Evolutionary conservation across 2,329 filamentous ascomycete species (phyloP), one percentile per base, ranked within the genome.

Genomic region (Cladophialophora exuberans): DNA sequence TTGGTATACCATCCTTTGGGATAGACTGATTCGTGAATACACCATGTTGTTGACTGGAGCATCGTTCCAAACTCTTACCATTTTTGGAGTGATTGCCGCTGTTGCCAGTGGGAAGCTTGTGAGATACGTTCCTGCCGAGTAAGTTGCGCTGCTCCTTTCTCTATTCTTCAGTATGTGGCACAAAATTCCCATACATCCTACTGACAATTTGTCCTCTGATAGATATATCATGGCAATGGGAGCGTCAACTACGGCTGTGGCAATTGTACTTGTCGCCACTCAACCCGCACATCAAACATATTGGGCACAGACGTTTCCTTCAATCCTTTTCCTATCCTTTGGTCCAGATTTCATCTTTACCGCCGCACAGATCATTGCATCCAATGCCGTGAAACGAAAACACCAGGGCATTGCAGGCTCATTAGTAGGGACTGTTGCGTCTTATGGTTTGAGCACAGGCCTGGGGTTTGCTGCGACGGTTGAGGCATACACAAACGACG

Each of bases 351-450:
- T 82, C 2, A 71, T 79, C 4, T 80, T 75, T 49, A 75, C 77
- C 0, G 77, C 76, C 0, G 77, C 77, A 0, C 77, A 82, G 55
- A 77, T 83, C 3, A 79, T 82, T 50, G 77, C 79, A 0, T 81
- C 79, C 50, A 80, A 82, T 52, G 73, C 72, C 1, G 79, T 82
- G 25, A 69, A 63, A 2, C 69, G 72, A 2, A 0, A 30, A 35
- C 48, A 52, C 17, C 48, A 52, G 20, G 38, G 48, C 4, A 70
- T 82, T 2, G 79, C 79, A 0, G 76, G 73, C 0, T 77, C 73
- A 11, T 65, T 83, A 2, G 73, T 83, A 6, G 78, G 79, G 1
- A 75, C 73, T 0, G 56, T 79, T 10, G 67, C 73, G 45, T 65
- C 73, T 11, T 79, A 78, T 54, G 73, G 72, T 0, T 71, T 71